A percentile compares a stretch with the other conserved stretches of the same genome.
phyloP scores from a whole-genome alignment of 805 yeast species.

The Kregervanrija fluxuum region DNA sequence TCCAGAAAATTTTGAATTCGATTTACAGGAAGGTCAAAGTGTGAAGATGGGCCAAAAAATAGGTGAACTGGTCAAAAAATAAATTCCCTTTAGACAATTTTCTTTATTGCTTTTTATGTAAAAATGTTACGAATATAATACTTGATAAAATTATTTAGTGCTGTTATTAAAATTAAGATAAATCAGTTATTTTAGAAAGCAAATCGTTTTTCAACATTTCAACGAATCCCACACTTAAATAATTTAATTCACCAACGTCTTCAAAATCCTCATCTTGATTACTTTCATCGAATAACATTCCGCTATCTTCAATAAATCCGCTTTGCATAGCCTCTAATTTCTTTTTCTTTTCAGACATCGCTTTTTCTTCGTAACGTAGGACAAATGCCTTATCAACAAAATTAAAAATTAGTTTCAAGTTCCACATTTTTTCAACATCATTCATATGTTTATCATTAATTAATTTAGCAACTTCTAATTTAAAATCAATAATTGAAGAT shows the following conservation, averaged over 20 bases:
- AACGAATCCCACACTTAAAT: constrained; percentile 42
- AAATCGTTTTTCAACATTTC: constrained; percentile 43
- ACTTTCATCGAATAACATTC: neutral
- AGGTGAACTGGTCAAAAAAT: constrained; percentile 33
- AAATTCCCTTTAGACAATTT: neutral
- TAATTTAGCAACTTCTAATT: constrained; percentile 41
- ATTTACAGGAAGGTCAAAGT: constrained; percentile 61
- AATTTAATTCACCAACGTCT: constrained; percentile 30
- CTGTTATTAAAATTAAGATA: neutral
- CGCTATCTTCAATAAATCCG: neutral
- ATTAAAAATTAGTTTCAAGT: constrained; percentile 52
- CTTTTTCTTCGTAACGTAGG: constrained; percentile 3
- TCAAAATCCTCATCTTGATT: neutral
- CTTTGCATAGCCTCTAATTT: constrained; percentile 8
- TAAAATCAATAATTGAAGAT: constrained; percentile 46
- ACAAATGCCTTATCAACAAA: constrained; percentile 40
- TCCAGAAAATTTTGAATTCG: constrained; percentile 70
- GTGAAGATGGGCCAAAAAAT: constrained; percentile 81
- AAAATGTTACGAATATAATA: neutral
- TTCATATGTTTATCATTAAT: constrained; percentile 33
- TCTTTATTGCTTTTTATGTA: neutral
- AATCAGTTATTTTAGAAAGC: constrained; percentile 20
- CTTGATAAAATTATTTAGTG: neutral
- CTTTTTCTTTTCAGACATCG: neutral
- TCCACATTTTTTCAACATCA: constrained; percentile 52